These are phyloP conservation scores for Quercus tomentella DNA, from an alignment of 331 rosid genomes.

Conservation along the genomic window DNA sequence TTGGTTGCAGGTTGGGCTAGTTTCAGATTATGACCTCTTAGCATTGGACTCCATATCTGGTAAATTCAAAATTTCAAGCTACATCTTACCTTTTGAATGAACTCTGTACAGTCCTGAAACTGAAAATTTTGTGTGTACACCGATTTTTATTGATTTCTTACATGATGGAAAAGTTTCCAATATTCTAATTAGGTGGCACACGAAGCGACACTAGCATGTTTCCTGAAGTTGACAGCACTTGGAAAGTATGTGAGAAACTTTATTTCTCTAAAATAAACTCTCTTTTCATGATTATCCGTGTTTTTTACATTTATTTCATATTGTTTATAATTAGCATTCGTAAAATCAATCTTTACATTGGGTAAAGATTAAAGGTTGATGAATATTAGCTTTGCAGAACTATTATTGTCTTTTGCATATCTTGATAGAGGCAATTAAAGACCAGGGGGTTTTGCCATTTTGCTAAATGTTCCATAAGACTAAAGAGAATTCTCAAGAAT, in stretches of 20 bases:
- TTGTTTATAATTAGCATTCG: neutral
- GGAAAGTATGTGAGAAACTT: constrained; percentile 65
- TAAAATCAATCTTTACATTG: neutral
- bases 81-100: neutral
- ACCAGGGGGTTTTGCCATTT: neutral
- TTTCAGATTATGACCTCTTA: constrained; percentile 91
- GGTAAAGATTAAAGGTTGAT: neutral
- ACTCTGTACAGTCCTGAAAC: too few relatives aligned
- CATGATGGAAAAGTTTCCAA: constrained; percentile 6
- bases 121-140: neutral
- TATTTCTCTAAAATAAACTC: neutral
- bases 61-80: constrained; percentile 8
- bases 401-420: neutral
- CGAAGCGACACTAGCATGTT: constrained; percentile 62
- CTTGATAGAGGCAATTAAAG: neutral
- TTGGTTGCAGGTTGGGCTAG: constrained; percentile 81
- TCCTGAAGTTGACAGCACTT: constrained; percentile 83
- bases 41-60: constrained; percentile 95
- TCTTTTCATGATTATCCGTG: neutral
- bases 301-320: constrained; percentile 1
- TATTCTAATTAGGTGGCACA: constrained; percentile 58
- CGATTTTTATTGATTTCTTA: neutral
- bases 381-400: neutral
- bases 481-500: neutral
- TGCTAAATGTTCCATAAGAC: neutral